These are phyloP conservation scores for Colletotrichum sp. DNA, from an alignment of 2,329 filamentous ascomycete species.

Conservation along the genomic window DNA sequence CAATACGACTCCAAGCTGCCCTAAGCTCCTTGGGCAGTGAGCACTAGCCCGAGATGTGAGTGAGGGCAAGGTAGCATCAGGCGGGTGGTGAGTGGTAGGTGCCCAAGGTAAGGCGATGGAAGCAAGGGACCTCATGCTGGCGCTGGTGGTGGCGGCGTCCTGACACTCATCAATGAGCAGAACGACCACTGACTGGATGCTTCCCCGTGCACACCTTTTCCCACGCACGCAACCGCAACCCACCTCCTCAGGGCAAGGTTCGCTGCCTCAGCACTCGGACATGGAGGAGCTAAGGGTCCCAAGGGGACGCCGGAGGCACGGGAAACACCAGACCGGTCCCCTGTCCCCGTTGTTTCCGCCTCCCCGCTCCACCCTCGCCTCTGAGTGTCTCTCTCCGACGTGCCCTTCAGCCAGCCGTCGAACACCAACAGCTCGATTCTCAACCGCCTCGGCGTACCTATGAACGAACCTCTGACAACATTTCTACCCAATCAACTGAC, in stretches of 20 bases:
- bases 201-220: neutral
- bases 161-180: neutral
- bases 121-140: neutral
- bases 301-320: neutral
- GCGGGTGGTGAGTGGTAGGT: neutral
- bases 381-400: neutral
- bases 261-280: neutral
- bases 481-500: neutral
- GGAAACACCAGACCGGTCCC: neutral
- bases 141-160: neutral
- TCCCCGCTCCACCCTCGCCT: neutral
- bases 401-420: neutral
- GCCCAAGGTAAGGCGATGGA: neutral
- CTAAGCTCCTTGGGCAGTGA: neutral
- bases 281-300: neutral
- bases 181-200: neutral
- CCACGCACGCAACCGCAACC: neutral
- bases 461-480: neutral
- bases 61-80: neutral
- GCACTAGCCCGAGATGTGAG: neutral
- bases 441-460: neutral
- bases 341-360: neutral
- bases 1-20: neutral
- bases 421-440: neutral
- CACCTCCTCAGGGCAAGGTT: constrained; percentile 10